These are phyloP conservation scores for Termitomyces sp. DNA, from an alignment of 768 basidiomycete species.

Conservation along the genomic window DNA sequence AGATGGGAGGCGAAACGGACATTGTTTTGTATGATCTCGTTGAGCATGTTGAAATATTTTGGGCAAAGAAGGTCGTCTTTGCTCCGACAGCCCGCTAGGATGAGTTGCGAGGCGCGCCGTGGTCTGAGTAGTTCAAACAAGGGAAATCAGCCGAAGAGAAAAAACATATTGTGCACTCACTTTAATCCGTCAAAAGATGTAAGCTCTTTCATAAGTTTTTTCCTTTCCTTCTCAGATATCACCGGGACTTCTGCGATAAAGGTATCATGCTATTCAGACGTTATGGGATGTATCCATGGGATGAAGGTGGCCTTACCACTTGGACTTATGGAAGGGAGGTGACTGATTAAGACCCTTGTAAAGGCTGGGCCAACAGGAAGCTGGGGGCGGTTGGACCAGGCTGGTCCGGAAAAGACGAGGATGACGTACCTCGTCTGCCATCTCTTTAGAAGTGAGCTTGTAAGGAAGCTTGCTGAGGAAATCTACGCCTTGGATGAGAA, in stretches of 20 bases:
- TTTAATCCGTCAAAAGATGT: not conserved
- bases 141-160: not conserved
- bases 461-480: constrained; percentile 3
- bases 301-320: not conserved
- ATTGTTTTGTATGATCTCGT: constrained; percentile 29
- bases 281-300: not conserved
- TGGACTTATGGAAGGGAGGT: not conserved
- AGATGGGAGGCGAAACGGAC: constrained; percentile 37
- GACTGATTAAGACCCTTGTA: not conserved
- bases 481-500: constrained; percentile 1
- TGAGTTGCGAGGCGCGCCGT: constrained; percentile 35
- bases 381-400: constrained; percentile 19
- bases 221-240: not conserved
- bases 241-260: not conserved
- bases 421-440: not conserved
- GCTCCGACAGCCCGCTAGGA: constrained; percentile 44
- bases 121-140: constrained; percentile 20
- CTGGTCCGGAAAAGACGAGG: not conserved
- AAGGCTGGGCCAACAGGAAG: not conserved
- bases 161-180: not conserved
- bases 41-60: constrained; percentile 34
- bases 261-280: not conserved
- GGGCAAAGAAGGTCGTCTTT: constrained; percentile 36
- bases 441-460: constrained; percentile 1
- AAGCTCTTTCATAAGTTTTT: not conserved